Percentiles rank a stretch among this genome's conserved stretches.
Evolutionary conservation across 805 yeast genomes (phyloP).

Genomic region (Candida oleophila): DNA sequence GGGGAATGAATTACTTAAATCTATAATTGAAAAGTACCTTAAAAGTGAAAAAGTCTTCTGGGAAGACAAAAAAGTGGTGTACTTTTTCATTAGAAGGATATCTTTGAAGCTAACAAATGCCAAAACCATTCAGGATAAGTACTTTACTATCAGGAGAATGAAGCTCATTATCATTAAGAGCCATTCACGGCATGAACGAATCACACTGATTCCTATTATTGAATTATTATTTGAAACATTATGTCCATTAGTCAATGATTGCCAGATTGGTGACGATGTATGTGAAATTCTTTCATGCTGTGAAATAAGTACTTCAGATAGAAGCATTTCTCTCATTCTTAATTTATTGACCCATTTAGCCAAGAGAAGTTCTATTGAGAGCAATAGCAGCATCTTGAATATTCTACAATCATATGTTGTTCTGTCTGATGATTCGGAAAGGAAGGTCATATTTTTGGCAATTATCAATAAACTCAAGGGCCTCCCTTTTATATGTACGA

Average conservation of each 20-base stretch:
- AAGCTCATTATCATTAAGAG: slow-evolving; percentile 19
- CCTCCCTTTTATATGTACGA: not conserved
- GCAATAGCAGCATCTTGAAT: not conserved
- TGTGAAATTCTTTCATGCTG: slow-evolving; percentile 18
- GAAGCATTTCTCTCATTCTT: not conserved
- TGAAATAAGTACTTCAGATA: not conserved
- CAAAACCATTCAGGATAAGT: slow-evolving; percentile 18
- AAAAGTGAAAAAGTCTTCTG: slow-evolving; percentile 24
- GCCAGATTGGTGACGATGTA: slow-evolving; percentile 21
- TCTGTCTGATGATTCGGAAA: not conserved
- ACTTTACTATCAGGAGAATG: slow-evolving; percentile 30
- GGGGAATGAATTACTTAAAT: not conserved
- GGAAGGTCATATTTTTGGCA: not conserved
- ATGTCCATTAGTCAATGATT: slow-evolving; percentile 17
- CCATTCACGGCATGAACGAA: slow-evolving; percentile 7
- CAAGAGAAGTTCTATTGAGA: not conserved
- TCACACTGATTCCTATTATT: slow-evolving; percentile 15
- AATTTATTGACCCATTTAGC: not conserved
- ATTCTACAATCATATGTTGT: not conserved
- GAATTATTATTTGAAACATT: slow-evolving; percentile 17
- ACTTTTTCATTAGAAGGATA: slow-evolving; percentile 38
- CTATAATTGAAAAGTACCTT: slow-evolving; percentile 22
- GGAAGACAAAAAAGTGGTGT: slow-evolving; percentile 25
- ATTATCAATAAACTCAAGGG: not conserved
- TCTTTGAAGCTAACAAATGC: slow-evolving; percentile 21